phyloP scores from a whole-genome alignment of 352 stramenopile species.

The Globisporangium spinosum region DNA sequence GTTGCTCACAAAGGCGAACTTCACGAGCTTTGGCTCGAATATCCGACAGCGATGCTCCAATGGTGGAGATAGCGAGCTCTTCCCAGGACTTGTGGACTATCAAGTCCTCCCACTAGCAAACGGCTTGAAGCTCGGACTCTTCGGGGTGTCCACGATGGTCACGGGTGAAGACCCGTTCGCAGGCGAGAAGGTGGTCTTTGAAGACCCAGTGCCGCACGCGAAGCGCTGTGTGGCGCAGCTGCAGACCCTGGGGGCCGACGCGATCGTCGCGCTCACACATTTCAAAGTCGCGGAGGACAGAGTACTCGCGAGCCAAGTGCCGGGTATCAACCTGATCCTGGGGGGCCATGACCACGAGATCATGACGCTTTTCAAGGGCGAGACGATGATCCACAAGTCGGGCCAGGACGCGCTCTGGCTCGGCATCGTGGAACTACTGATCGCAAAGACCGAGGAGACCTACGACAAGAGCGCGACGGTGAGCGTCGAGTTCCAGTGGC shows the following conservation, averaged over 20 bases:
- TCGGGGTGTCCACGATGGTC: slow-evolving; percentile 53
- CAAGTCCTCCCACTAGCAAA: slow-evolving; percentile 32
- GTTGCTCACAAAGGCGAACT: slow-evolving; percentile 36
- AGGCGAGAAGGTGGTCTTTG: slow-evolving; percentile 43
- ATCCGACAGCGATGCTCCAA: slow-evolving; percentile 24
- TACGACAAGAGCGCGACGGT: not conserved
- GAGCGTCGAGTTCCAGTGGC: slow-evolving; percentile 44
- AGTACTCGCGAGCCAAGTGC: slow-evolving; percentile 44
- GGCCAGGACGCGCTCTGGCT: slow-evolving; percentile 84
- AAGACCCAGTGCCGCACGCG: slow-evolving; percentile 43
- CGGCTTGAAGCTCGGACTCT: slow-evolving; percentile 44
- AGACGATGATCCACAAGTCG: slow-evolving; percentile 83
- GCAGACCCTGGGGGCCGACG: slow-evolving; percentile 41
- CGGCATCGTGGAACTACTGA: slow-evolving; percentile 58
- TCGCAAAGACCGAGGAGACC: slow-evolving; percentile 21
- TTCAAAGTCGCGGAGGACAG: slow-evolving; percentile 63
- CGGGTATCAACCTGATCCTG: slow-evolving; percentile 78
- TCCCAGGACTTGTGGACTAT: slow-evolving; percentile 38
- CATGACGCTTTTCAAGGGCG: slow-evolving; percentile 47
- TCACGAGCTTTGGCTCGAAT: slow-evolving; percentile 63
- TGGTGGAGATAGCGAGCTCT: slow-evolving; percentile 22
- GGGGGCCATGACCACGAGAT: slow-evolving; percentile 90
- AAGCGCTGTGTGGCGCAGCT: slow-evolving; percentile 55
- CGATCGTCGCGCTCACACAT: slow-evolving; percentile 81
- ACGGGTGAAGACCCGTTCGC: slow-evolving; percentile 52